These are phyloP conservation scores for Phaseolus lunatus DNA, from an alignment of 306 rosid species.

Conservation along the genomic window DNA sequence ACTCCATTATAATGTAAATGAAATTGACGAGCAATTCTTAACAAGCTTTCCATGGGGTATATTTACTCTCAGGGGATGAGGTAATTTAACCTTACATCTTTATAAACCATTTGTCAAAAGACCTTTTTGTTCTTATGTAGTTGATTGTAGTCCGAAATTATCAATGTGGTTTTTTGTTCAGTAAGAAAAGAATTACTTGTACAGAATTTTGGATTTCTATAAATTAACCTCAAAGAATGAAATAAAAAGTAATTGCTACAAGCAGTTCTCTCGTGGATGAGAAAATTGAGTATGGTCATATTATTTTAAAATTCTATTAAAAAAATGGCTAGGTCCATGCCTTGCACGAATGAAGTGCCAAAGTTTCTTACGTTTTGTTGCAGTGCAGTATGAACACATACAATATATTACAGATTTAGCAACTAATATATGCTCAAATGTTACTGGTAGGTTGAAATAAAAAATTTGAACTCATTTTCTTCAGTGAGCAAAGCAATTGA, in stretches of 20 bases:
- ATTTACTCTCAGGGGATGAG: background rate
- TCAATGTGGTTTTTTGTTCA: background rate
- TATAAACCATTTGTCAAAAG: too few species aligned
- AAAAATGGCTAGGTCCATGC: background rate
- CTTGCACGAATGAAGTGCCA: background rate
- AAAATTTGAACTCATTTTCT: slow-evolving; percentile 89
- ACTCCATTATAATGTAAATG: background rate
- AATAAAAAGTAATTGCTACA: background rate
- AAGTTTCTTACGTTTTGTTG: background rate
- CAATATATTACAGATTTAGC: slow-evolving; percentile 15
- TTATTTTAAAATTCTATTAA: background rate
- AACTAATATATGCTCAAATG: slow-evolving; percentile 40
- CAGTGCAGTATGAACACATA: slow-evolving; percentile 25
- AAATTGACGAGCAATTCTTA: background rate
- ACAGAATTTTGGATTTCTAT: background rate
- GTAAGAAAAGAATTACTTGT: background rate
- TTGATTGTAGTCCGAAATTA: background rate
- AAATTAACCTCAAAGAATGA: slow-evolving; percentile 7
- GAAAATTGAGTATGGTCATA: slow-evolving; percentile 2
- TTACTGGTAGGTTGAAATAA: slow-evolving; percentile 86
- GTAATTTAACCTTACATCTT: background rate
- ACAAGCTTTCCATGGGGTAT: background rate
- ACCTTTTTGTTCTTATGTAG: background rate
- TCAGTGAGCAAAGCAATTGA: slow-evolving; percentile 85
- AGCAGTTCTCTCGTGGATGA: slow-evolving; percentile 12